Percentiles rank a stretch among this genome's conserved stretches.
These are phyloP conservation scores for Phoma sp. DNA, from an alignment of 2,329 filamentous ascomycete species.

Conservation along the genomic window DNA sequence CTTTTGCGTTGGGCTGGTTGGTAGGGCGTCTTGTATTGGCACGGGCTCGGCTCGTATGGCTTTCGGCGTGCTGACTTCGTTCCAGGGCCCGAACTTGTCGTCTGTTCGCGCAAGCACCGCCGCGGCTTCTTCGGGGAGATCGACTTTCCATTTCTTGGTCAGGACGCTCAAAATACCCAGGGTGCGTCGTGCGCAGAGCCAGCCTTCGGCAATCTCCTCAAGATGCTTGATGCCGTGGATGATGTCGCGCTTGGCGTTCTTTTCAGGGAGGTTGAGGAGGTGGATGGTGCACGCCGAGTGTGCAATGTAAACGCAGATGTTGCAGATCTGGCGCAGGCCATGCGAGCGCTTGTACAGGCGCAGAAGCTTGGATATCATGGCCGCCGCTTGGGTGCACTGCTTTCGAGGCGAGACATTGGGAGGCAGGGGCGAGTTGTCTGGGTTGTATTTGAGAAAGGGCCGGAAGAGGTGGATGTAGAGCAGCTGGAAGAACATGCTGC, in stretches of 20 bases:
- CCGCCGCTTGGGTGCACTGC: constrained; percentile 87
- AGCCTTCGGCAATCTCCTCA: constrained; percentile 94
- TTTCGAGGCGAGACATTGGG: constrained; percentile 87
- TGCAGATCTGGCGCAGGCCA: constrained; percentile 90
- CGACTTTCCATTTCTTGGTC: constrained; percentile 86
- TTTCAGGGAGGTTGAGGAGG: constrained; percentile 89
- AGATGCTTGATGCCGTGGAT: constrained; percentile 89
- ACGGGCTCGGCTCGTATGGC: constrained; percentile 25
- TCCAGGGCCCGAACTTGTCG: constrained; percentile 74
- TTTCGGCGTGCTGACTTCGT: constrained; percentile 39
- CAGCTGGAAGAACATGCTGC: constrained; percentile 95
- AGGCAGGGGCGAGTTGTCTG: constrained; percentile 80
- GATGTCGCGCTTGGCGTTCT: constrained; percentile 87
- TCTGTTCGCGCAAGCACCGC: constrained; percentile 79
- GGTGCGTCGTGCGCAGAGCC: constrained; percentile 86
- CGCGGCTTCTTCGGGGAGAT: constrained; percentile 82
- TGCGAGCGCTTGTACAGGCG: constrained; percentile 92
- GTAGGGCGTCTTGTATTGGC: constrained; percentile 21
- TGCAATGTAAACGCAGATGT: constrained; percentile 93
- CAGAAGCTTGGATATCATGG: constrained; percentile 90
- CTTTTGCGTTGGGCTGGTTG: constrained; percentile 29
- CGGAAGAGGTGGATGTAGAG: constrained; percentile 95
- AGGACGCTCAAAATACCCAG: constrained; percentile 84
- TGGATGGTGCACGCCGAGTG: constrained; percentile 96
- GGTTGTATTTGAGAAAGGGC: constrained; percentile 90